phyloP scores from a whole-genome alignment of 2,329 filamentous ascomycete species.

The Exophiala oligosperma region DNA sequence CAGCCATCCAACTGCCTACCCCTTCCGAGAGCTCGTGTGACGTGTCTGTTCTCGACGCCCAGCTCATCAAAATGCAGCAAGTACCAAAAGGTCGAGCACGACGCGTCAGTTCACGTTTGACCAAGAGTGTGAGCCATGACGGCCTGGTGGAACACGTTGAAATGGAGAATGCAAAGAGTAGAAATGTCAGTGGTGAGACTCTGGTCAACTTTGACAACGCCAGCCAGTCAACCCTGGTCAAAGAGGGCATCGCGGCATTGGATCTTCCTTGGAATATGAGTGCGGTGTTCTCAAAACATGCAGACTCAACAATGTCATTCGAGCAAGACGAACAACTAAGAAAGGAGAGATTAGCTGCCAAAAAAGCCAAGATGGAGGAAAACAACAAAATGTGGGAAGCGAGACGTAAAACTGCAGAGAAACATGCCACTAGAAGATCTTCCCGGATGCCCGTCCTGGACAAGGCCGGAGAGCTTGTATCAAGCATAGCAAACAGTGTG shows the following conservation, averaged over 20 bases:
- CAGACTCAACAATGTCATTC: conserved; percentile 1
- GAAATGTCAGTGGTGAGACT: conserved; percentile 34
- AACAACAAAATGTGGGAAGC: conserved; percentile 28
- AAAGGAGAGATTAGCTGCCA: conserved; percentile 33
- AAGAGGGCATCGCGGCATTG: conserved; percentile 44
- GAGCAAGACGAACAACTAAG: conserved; percentile 34
- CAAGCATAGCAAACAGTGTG: conserved; percentile 46
- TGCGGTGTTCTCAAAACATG: conserved; percentile 16
- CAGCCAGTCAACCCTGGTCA: conserved; percentile 38
- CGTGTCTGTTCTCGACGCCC: conserved; percentile 27
- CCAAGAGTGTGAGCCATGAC: conserved; percentile 23
- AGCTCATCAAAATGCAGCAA: conserved; percentile 22
- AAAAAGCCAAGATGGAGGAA: conserved; percentile 28
- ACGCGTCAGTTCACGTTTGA: conserved; percentile 24
- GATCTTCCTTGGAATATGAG: conserved; percentile 36
- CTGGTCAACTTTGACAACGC: conserved; percentile 44
- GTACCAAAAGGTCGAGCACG: conserved; percentile 23
- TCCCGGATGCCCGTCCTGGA: conserved; percentile 45
- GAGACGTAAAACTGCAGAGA: conserved; percentile 30
- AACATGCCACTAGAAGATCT: conserved; percentile 41
- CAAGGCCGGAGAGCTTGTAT: conserved; percentile 46
- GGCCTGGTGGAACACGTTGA: conserved; percentile 31
- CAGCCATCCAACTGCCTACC: conserved; percentile 28
- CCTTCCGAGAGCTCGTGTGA: conserved; percentile 33
- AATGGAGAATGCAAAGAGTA: conserved; percentile 31